These are phyloP conservation scores for Candida chauliodis DNA, from an alignment of 805 yeast species.

Conservation along the genomic window DNA sequence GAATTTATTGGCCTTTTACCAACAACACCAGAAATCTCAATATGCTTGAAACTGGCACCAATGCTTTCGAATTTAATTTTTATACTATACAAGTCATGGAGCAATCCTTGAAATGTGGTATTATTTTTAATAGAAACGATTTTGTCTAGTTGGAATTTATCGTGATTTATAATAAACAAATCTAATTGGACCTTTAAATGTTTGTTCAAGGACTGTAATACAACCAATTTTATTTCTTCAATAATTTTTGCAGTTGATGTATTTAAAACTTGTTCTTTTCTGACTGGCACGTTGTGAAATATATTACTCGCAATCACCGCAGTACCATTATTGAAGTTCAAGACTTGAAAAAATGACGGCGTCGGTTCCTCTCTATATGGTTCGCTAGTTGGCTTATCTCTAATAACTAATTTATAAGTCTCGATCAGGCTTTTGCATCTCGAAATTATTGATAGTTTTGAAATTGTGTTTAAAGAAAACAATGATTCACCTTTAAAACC, in stretches of 20 bases:
- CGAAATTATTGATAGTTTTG: conserved; percentile 48
- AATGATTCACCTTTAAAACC: conserved; percentile 80
- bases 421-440: conserved; percentile 17
- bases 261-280: conserved; percentile 25
- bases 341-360: conserved; percentile 4
- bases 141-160: conserved; percentile 5
- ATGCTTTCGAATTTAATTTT: conserved; percentile 20
- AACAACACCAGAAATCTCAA: conserved; percentile 34
- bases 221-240: conserved; percentile 22
- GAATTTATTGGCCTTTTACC: conserved; percentile 33
- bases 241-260: conserved; percentile 18
- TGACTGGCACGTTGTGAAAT: conserved; percentile 43
- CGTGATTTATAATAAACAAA: conserved; percentile 7
- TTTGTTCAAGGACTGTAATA: conserved; percentile 26
- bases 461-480: conserved; percentile 46
- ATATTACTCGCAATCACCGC: conserved; percentile 32
- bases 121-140: conserved; percentile 1
- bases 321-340: conserved; percentile 32
- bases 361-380: neutral
- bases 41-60: conserved; percentile 21
- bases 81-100: conserved; percentile 8
- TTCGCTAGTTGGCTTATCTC: neutral
- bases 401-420: conserved; percentile 2
- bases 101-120: neutral
- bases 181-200: conserved; percentile 14